phyloP scores from a whole-genome alignment of 179 eudicot genomes.

The Beta macrorhiza region DNA sequence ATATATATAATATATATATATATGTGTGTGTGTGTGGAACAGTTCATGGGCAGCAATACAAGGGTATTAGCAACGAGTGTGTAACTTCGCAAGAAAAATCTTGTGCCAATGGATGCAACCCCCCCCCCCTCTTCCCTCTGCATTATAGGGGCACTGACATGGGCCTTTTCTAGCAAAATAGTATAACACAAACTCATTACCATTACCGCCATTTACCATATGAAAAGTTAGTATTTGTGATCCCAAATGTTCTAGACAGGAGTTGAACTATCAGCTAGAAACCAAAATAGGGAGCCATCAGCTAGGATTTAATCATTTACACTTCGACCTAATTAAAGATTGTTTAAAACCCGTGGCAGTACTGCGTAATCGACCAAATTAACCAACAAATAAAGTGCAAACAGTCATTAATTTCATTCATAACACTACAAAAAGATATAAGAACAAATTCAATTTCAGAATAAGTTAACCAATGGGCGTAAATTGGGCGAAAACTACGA shows the following conservation, averaged over 20 bases:
- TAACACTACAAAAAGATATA: not conserved
- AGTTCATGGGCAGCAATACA: too few species aligned
- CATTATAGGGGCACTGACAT: too few species aligned
- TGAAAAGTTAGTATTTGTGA: not conserved
- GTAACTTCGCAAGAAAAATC: too few species aligned
- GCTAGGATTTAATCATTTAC: not conserved
- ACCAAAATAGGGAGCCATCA: not conserved
- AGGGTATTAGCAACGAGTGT: too few species aligned
- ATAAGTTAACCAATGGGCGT: not conserved
- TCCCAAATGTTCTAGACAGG: not conserved
- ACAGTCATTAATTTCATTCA: not conserved
- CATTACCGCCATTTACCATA: not conserved
- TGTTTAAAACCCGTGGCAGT: not conserved
- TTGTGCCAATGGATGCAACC: too few species aligned
- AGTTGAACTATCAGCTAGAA: not conserved
- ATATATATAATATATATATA: too few species aligned
- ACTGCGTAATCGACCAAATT: not conserved
- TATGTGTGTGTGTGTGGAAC: too few species aligned
- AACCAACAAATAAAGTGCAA: not conserved
- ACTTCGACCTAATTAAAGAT: not conserved
- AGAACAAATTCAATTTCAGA: not conserved
- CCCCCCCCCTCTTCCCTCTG: too few species aligned
- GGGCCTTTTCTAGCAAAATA: not conserved
- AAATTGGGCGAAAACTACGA: not conserved
- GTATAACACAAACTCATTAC: not conserved